Evolutionary conservation across 1,284 basidiomycete genomes (phyloP), one percentile per base, ranked within the genome.

Genomic region (Cutaneotrichosporon dermatis): DNA sequence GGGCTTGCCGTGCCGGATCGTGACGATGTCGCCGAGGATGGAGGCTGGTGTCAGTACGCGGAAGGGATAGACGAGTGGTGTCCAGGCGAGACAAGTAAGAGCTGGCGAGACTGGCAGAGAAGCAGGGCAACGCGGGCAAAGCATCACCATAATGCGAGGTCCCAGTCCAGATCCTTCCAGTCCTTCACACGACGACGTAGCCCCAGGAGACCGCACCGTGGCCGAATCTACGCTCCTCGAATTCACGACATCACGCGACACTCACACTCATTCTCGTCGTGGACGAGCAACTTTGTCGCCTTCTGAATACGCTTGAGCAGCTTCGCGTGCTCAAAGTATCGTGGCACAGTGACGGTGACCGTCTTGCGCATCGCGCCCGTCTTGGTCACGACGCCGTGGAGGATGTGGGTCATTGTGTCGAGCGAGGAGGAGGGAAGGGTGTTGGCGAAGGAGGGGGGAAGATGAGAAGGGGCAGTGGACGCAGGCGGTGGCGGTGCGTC

Each of bases 291-390:
- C 62, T 75, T 75, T 50, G 71, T 74, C 51, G 70, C 67, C 53
- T 66, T 65, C 46, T 65, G 66, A 35, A 74, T 60, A 49, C 58
- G 56, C 63, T 71, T 69, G 16, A 66, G 46, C 37, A 66, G 54
- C 51, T 65, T 67, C 37, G 63, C 66, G 59, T 71, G 69, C 59
- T 67, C 64, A 16, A 66, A 66, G 45, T 57, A 61, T 36, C 71
- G 62, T 37, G 60, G 50, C 53, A 75, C 72, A 2, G 71, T 71
- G 25, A 75, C 74, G 7, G 74, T 74, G 35, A 70, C 62, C 34
- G 74, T 75, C 68, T 74, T 75, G 53, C 61, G 57, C 72, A 74
- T 75, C 15, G 62, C 71, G 40, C 71, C 72, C 15, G 66, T 66
- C 65, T 74, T 73, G 42, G 71, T 73, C 46, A 75, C 74, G 35